Evolutionary conservation across 202 grass and related monocot species (phyloP).

Genomic region (Dendrocalamus latiflorus): DNA sequence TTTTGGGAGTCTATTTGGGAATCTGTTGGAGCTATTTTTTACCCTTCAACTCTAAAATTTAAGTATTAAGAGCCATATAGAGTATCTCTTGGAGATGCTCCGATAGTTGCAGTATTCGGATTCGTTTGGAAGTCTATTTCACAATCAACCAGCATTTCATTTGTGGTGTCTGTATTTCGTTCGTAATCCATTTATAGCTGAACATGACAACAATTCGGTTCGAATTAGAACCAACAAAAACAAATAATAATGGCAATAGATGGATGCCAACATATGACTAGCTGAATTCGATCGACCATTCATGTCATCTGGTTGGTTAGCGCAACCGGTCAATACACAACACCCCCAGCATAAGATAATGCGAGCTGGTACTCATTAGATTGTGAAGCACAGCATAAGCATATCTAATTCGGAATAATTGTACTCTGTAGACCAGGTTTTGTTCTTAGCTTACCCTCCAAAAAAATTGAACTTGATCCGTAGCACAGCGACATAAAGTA

Average conservation of each 20-base stretch:
- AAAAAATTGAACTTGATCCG: neutral
- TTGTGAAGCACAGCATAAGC: neutral
- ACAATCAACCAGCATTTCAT: neutral
- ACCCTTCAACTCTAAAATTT: too few species aligned
- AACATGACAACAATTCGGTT: neutral
- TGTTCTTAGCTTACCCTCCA: neutral
- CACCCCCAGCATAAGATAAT: neutral
- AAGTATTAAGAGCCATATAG: too few species aligned
- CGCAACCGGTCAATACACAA: neutral
- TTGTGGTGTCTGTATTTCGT: neutral
- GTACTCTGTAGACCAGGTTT: neutral
- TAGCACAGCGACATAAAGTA: too few species aligned
- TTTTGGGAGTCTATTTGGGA: too few species aligned
- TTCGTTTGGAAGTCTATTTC: neutral
- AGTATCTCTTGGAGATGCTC: too few species aligned
- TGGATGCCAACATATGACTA: too few species aligned
- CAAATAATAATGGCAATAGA: neutral
- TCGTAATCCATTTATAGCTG: neutral
- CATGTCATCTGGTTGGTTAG: neutral
- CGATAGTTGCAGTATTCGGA: neutral
- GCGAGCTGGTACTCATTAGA: neutral
- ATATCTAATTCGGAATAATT: neutral
- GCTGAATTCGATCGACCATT: neutral
- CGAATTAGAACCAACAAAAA: neutral
- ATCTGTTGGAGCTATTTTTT: too few species aligned